Evolutionary conservation across 2,329 filamentous ascomycete species (phyloP).

Genomic region (Aspergillus neoniger): DNA sequence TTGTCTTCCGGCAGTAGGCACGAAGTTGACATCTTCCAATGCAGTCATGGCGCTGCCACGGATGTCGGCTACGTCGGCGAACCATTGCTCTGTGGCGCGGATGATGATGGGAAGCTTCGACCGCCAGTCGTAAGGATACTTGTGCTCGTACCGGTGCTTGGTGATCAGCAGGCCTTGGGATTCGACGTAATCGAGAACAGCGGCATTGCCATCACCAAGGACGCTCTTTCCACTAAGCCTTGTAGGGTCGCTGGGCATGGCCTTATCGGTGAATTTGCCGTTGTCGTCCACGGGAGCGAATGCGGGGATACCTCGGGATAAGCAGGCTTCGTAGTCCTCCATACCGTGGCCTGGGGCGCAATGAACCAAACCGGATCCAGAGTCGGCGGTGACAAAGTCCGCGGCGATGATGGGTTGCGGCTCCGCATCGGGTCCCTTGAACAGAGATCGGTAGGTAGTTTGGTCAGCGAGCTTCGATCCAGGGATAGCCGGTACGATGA

Average conservation of each 20-base stretch:
- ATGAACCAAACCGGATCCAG: conserved; percentile 95
- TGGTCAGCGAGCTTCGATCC: conserved; percentile 66
- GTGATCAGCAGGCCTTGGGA: conserved; percentile 63
- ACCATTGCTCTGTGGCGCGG: conserved; percentile 95
- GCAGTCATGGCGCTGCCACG: conserved; percentile 71
- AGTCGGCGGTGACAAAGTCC: conserved; percentile 83
- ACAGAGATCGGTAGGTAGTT: conserved; percentile 68
- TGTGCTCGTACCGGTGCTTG: conserved; percentile 75
- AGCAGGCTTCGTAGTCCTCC: conserved; percentile 89
- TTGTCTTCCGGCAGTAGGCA: conserved; percentile 71
- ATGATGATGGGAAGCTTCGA: conserved; percentile 91
- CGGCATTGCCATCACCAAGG: conserved; percentile 66
- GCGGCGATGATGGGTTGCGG: conserved; percentile 75
- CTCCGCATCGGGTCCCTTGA: conserved; percentile 61
- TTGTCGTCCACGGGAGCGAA: conserved; percentile 81
- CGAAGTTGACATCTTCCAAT: conserved; percentile 71
- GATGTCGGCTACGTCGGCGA: conserved; percentile 84
- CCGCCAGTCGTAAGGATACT: conserved; percentile 97
- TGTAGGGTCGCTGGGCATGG: conserved; percentile 69
- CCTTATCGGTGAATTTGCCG: conserved; percentile 77
- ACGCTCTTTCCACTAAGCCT: conserved; percentile 72
- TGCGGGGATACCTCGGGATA: conserved; percentile 67
- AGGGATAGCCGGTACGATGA: conserved; percentile 59
- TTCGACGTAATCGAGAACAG: conserved; percentile 69
- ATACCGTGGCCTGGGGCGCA: conserved; percentile 93